A percentile compares a stretch with the other conserved stretches of the same genome.
Conservation (phyloP, 768 basidiomycete species). For the Glaciozyma antarctica region DNA sequence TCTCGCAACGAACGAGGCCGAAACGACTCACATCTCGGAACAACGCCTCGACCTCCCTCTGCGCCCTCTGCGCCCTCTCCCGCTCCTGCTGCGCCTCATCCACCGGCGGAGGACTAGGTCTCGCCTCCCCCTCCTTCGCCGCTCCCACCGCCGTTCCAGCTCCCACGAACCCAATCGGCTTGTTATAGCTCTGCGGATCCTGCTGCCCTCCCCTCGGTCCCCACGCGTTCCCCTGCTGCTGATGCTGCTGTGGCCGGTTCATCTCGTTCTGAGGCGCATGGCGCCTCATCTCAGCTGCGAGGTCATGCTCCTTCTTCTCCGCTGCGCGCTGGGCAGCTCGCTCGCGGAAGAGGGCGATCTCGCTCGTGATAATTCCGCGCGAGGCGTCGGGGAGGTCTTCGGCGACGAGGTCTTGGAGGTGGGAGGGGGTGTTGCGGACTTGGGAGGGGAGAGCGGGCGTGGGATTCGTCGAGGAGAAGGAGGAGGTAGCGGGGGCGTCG, state of each 20-base stretch:
- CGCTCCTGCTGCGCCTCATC: conserved; percentile 70
- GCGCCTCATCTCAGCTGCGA: conserved; percentile 36
- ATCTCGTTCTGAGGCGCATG: conserved; percentile 40
- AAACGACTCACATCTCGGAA: conserved; percentile 65
- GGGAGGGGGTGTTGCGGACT: conserved; percentile 54
- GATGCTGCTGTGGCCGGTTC: conserved; percentile 63
- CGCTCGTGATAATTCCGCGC: conserved; percentile 84
- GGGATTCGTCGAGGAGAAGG: background rate
- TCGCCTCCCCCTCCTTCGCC: conserved; percentile 37
- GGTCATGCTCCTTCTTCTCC: conserved; percentile 60
- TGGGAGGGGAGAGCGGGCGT: background rate
- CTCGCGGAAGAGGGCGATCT: conserved; percentile 93
- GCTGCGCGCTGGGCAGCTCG: conserved; percentile 81
- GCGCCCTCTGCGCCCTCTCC: conserved; percentile 69
- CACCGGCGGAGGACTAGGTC: background rate
- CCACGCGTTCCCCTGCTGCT: conserved; percentile 43
- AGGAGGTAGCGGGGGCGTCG: conserved; percentile 10
- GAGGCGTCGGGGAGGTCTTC: conserved; percentile 87
- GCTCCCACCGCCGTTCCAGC: conserved; percentile 42
- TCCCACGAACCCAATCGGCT: conserved; percentile 69
- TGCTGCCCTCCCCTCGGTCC: conserved; percentile 39
- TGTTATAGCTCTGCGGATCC: conserved; percentile 64
- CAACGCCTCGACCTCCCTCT: conserved; percentile 70
- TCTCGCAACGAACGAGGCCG: background rate
- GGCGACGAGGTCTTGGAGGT: conserved; percentile 90